Percentiles rank a stretch among this genome's conserved stretches.
Conservation (phyloP, 805 yeast genomes). For the Schwanniomyces yamadae region DNA sequence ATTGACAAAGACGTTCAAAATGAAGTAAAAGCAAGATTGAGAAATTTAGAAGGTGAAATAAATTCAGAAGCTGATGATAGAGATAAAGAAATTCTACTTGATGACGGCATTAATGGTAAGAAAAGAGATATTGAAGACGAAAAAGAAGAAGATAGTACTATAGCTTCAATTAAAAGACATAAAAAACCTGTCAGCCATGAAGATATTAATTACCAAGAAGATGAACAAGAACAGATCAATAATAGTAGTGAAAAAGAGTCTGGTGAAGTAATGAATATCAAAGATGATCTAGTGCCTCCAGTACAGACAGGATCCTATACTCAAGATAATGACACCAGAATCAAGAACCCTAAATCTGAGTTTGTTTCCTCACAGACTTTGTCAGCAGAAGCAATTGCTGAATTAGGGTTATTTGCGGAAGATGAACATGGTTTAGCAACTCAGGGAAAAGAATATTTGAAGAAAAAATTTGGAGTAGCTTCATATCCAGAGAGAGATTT, state of each 20-base stretch:
- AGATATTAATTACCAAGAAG: conserved; percentile 13
- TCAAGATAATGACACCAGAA: conserved; percentile 55
- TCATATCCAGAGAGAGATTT: conserved; percentile 84
- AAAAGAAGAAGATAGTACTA: conserved; percentile 12
- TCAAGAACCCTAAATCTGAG: conserved; percentile 73
- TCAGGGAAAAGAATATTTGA: conserved; percentile 72
- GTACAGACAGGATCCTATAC: conserved; percentile 44
- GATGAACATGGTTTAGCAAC: conserved; percentile 56
- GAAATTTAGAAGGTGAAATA: conserved; percentile 5
- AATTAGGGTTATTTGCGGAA: conserved; percentile 65
- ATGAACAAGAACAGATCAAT: conserved; percentile 12
- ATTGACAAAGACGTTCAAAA: conserved; percentile 27
- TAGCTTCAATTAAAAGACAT: conserved; percentile 9
- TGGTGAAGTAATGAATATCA: no score
- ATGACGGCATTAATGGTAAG: neutral
- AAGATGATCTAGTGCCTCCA: conserved; percentile 43
- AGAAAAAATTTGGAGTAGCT: conserved; percentile 80
- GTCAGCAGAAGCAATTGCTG: conserved; percentile 59
- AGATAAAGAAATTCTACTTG: neutral
- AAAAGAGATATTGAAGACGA: neutral
- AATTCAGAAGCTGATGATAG: neutral
- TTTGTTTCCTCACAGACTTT: conserved; percentile 69
- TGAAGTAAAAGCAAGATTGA: conserved; percentile 4
- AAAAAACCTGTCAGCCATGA: no score
- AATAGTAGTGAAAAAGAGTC: conserved; percentile 6